Base-by-base conservation (phyloP, 192 early-diverging fungal species). In the Coemansia sp. region DNA sequence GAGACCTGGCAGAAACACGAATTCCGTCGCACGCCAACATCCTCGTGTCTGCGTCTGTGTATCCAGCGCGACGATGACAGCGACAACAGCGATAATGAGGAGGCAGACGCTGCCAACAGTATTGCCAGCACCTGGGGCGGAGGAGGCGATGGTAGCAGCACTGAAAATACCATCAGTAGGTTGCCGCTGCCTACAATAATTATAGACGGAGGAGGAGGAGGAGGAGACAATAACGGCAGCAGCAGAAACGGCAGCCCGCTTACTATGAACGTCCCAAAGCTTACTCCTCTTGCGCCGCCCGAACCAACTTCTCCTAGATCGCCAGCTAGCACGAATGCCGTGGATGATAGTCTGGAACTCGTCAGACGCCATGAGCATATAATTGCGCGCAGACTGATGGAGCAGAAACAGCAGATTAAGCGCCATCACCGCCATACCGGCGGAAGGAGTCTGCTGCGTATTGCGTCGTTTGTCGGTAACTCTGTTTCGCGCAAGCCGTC, bases 81-180 rank as follows among this genome's bases (percentile, higher is more conserved):
- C 57, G 57, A 59, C n/a, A 10, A 9, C 55, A 56, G 55, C 26
- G 55, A 56, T 0, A 39, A 54, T 41, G 63, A 32, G 54, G 48
- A 46, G 12, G 49, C 61, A 70, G 61, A 51, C 76, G 5, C 64
- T 69, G 60, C 76, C 76, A 5, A 78, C 76, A 32, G 32, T 32
- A 32, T 32, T 32, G 32, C 32, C 32, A 32, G 32, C 32, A 32
- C 32, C 32, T 32, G 32, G 32, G 32, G 32, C 32, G 32, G 32
- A 32, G 32, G 32, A n/a, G n/a, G n/a, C 47, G 47, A 18, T 5
- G 6, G 16, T 8, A 18, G 51, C 51, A 54, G 26, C 7, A 11
- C 51, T 26, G 51, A 9, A 8, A 54, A 8, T 5, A 13, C 21
- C 8, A 10, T 19, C 51, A 54, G 13, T 9, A 54, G 51, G 18